A percentile compares a stretch with the other conserved stretches of the same genome.
Conservation (phyloP, 2,329 filamentous ascomycete species). For the Aspergillus tubingensis region DNA sequence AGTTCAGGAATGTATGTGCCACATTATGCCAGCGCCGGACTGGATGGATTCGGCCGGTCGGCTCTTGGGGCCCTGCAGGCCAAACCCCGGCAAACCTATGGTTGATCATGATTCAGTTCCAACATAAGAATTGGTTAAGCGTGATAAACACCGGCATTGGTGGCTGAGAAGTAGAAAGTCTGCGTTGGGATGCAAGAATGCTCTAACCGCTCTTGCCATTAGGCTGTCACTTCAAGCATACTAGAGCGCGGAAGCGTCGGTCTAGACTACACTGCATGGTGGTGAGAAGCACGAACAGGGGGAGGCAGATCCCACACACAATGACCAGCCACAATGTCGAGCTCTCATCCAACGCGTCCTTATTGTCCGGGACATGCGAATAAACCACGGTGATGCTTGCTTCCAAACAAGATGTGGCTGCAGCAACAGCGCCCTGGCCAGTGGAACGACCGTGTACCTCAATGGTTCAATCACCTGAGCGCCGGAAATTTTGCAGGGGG, state of each 20-base stretch:
- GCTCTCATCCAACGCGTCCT: conserved; percentile 11
- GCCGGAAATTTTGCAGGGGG: conserved; percentile 19
- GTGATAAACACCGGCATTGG: background rate
- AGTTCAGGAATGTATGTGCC: conserved; percentile 6
- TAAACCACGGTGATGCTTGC: background rate
- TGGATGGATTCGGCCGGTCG: conserved; percentile 4
- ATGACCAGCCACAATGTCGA: conserved; percentile 8
- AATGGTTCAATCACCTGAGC: conserved; percentile 20
- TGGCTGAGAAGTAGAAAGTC: background rate
- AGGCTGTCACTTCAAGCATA: background rate
- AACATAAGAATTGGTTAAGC: background rate
- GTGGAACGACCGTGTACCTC: conserved; percentile 20
- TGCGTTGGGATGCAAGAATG: background rate
- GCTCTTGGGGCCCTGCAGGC: conserved; percentile 4
- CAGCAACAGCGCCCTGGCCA: conserved; percentile 21
- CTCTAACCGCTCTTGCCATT: background rate
- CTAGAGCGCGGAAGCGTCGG: background rate
- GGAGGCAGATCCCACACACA: conserved; percentile 4
- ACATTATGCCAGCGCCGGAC: background rate
- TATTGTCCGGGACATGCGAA: conserved; percentile 15
- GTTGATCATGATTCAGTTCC: background rate
- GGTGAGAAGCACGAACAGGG: background rate
- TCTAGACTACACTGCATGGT: background rate
- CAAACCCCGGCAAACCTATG: background rate
- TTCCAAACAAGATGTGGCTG: conserved; percentile 33